Conservation (phyloP, 2,329 filamentous ascomycete species). For the Alternaria arborescens region DNA sequence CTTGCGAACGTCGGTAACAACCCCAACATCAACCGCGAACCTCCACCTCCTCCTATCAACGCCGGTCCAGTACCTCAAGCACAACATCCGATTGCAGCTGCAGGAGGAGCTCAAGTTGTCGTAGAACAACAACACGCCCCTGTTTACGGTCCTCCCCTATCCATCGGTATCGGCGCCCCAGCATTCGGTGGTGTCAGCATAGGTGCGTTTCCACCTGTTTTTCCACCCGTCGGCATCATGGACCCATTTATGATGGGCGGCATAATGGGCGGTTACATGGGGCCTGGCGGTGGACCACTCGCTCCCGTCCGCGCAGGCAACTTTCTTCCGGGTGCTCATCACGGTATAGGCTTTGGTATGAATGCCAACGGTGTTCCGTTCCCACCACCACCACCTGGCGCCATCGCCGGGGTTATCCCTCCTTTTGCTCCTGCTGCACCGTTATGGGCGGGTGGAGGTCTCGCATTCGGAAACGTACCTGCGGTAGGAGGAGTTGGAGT, state of each 20-base stretch:
- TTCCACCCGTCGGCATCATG: slow-evolving; percentile 27
- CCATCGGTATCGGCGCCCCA: slow-evolving; percentile 31
- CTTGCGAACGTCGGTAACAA: slow-evolving; percentile 44
- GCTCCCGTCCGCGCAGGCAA: slow-evolving; percentile 35
- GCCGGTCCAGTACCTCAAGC: slow-evolving; percentile 18
- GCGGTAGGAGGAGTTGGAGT: slow-evolving; percentile 17
- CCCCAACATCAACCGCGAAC: slow-evolving; percentile 46
- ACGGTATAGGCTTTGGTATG: slow-evolving; percentile 39
- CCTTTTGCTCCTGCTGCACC: slow-evolving; percentile 38
- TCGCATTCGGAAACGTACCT: slow-evolving; percentile 37
- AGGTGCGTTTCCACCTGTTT: slow-evolving; percentile 36
- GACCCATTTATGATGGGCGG: slow-evolving; percentile 30
- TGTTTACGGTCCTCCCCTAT: slow-evolving; percentile 32
- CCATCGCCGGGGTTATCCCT: slow-evolving; percentile 29
- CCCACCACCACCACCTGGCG: slow-evolving; percentile 37
- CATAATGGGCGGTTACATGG: slow-evolving; percentile 5
- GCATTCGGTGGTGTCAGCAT: slow-evolving; percentile 30
- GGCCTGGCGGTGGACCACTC: slow-evolving; percentile 35
- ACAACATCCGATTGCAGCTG: slow-evolving; percentile 10
- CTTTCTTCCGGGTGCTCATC: slow-evolving; percentile 36
- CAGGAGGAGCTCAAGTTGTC: slow-evolving; percentile 21
- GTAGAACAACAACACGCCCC: slow-evolving; percentile 35
- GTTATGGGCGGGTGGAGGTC: slow-evolving; percentile 32
- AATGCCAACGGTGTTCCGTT: slow-evolving; percentile 31
- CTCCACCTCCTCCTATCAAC: slow-evolving; percentile 39